Base-by-base conservation (phyloP, 2,329 filamentous ascomycete genomes). In the Fusarium nelsonii region DNA sequence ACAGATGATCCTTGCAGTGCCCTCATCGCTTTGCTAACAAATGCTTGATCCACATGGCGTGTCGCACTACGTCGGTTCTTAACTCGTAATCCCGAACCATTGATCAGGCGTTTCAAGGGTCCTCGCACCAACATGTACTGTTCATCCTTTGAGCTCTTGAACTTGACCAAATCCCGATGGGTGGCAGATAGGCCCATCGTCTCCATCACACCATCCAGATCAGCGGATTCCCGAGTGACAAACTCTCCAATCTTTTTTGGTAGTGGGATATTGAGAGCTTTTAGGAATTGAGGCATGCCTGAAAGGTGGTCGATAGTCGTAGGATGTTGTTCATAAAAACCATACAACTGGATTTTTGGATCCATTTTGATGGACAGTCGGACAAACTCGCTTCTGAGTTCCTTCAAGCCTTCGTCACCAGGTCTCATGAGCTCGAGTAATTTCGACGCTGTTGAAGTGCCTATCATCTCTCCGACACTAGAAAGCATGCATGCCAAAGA, bases 161-260 rank as follows among this genome's bases (percentile, higher is more conserved):
- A 82, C 53, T 81, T 82, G 64, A 82, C 80, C 6, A 82, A 73
- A 48, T 81, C 77, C 28, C 81, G 74, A 53, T 83, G 81, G 23
- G 78, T 79, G 30, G 74, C 73, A 2, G 78, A 79, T 8, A 82
- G 57, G 0, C 79, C 81, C 44, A 78, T 68, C 6, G 75, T 68
- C 7, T 79, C 76, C 41, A 78, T 75, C 5, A 67, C 44, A 7
- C 80, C 80, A 0, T 74, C 76, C 7, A 82, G 67, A 1, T 75
- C 80, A 10, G 81, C 80, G 0, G 81, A 82, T n/a, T 82, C 78
- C 44, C 74, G 70, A 1, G 74, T 80, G 2, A 83, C 81, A 36
- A 82, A 80, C 16, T 81, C 77, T 5, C 78, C 78, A 33, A 75
- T 70, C 32, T 77, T 74, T 56, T 77, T 76, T 5, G 78, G 77